Evolutionary conservation across 2,329 filamentous ascomycete species (phyloP).

Genomic region (Verticillium dahliae): DNA sequence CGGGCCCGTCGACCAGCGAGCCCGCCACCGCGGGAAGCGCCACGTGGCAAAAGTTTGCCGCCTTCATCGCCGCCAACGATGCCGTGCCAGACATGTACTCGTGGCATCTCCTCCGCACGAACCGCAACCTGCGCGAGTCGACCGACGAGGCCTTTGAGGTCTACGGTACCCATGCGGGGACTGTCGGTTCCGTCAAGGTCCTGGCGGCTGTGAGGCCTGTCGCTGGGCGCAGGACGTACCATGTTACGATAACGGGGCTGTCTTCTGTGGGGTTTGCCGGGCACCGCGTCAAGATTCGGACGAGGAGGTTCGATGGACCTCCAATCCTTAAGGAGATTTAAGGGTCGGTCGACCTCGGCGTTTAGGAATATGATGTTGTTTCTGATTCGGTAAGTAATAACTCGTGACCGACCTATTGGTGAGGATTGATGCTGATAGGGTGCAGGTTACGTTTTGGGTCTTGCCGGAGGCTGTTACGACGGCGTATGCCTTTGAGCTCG

Average conservation of each 20-base stretch:
- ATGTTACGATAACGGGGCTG: background rate
- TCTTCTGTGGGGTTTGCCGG: background rate
- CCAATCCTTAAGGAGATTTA: background rate
- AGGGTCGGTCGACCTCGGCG: background rate
- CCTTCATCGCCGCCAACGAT: conserved; percentile 4
- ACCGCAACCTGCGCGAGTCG: background rate
- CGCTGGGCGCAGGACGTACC: background rate
- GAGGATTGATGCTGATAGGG: background rate
- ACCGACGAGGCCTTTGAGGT: conserved; percentile 2
- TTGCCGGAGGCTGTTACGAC: background rate
- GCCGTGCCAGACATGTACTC: conserved; percentile 10
- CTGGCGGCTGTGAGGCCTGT: background rate
- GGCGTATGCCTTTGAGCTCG: background rate
- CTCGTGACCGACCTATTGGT: no score
- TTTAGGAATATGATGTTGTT: background rate
- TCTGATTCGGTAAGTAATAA: background rate
- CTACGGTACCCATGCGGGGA: background rate
- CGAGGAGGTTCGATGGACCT: background rate
- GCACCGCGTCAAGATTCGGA: background rate
- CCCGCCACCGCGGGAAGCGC: background rate
- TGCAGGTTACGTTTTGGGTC: background rate
- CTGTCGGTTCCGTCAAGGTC: background rate
- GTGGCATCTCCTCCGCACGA: conserved; percentile 9
- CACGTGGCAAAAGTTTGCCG: conserved; percentile 4
- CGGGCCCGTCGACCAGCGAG: conserved; percentile 3